These are phyloP conservation scores for Guyanaporus albipodus DNA, from an alignment of 768 basidiomycete species.

Conservation along the genomic window DNA sequence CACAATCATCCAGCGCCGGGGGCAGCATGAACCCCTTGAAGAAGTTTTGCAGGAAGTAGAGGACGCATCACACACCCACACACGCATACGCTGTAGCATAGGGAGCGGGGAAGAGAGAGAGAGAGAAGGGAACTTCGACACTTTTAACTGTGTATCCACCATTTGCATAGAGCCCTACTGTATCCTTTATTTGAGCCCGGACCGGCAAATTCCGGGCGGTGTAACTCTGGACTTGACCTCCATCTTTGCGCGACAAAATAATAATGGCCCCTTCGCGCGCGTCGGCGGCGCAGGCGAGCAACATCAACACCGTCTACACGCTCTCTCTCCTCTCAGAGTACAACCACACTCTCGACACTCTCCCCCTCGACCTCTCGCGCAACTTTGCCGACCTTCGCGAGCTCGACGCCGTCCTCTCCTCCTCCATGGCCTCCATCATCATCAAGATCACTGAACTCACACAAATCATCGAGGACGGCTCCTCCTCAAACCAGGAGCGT, in stretches of 20 bases:
- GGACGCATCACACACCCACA: not conserved
- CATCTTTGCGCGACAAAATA: too few species aligned
- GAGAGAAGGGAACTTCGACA: not conserved
- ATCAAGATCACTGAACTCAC: conserved; percentile 74
- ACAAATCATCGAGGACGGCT: conserved; percentile 65
- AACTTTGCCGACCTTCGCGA: conserved; percentile 95
- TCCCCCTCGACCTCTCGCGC: conserved; percentile 91
- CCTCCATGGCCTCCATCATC: conserved; percentile 80
- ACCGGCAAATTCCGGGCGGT: conserved; percentile 30
- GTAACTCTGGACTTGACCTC: not conserved
- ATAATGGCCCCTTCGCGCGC: conserved; percentile 38
- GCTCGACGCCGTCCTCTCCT: conserved; percentile 94
- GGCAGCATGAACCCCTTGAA: conserved; percentile 30
- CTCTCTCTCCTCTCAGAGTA: conserved; percentile 76
- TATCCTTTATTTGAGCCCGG: conserved; percentile 20
- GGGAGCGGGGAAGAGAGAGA: conserved; percentile 26
- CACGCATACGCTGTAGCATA: conserved; percentile 29
- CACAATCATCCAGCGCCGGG: conserved; percentile 20
- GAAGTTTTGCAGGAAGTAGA: conserved; percentile 34
- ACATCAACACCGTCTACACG: conserved; percentile 50
- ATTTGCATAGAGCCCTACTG: conserved; percentile 24
- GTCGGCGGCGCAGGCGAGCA: conserved; percentile 25
- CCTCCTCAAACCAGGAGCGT: conserved; percentile 60
- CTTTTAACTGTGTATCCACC: conserved; percentile 3
- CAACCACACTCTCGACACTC: conserved; percentile 87